Evolutionary conservation across 257 asterid species (phyloP).

Genomic region (Perilla frutescens): DNA sequence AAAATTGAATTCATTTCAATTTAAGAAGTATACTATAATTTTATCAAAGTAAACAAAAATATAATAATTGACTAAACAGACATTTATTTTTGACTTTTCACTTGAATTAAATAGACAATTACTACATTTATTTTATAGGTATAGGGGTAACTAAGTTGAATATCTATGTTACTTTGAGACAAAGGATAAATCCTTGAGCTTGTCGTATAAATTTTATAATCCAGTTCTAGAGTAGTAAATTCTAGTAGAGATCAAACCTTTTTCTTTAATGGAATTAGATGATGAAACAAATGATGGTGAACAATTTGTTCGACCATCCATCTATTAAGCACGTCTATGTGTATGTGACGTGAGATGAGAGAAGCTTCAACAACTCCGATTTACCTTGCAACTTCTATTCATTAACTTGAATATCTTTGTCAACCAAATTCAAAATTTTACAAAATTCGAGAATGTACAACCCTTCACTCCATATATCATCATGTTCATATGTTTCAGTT

Average conservation of each 20-base stretch:
- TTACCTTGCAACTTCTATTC: too few relatives aligned
- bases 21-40: background rate
- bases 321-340: constrained; percentile 14
- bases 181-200: too few relatives aligned
- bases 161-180: too few relatives aligned
- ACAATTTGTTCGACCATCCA: constrained; percentile 32
- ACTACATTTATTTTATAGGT: too few relatives aligned
- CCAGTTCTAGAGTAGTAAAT: background rate
- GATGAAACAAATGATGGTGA: constrained; percentile 30
- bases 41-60: background rate
- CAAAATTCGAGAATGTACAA: constrained; percentile 32
- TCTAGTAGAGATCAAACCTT: constrained; percentile 17
- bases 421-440: constrained; percentile 9
- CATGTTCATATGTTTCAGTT: constrained; percentile 25
- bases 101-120: background rate
- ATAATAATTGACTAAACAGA: background rate
- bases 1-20: background rate
- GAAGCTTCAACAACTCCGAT: constrained; percentile 29
- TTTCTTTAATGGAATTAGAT: background rate
- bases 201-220: background rate
- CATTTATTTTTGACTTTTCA: too few relatives aligned
- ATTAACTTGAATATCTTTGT: background rate
- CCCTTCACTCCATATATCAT: constrained; percentile 43
- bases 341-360: constrained; percentile 35
- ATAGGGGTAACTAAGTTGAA: too few relatives aligned